Evolutionary conservation across 2,329 filamentous ascomycete species (phyloP), one percentile per base, ranked within the genome.

Genomic region (Arthroderma uncinatum): DNA sequence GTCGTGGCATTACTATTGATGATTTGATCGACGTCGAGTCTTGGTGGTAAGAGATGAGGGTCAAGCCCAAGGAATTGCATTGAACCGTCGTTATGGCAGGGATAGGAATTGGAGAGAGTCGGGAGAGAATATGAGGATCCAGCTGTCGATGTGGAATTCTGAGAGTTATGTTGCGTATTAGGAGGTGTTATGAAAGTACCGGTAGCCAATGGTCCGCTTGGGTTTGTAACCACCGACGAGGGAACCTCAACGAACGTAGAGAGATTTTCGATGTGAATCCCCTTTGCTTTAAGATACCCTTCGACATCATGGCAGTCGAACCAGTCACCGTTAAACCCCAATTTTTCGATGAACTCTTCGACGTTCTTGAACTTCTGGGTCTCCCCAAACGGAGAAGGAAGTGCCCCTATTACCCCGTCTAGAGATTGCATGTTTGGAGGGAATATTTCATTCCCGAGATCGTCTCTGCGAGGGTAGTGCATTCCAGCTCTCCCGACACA

Each of bases 281-380:
- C 70, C 37, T 65, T 66, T 14, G 61, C 76, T 40, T 78, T 78
- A 2, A 94, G 73, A 66, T 90, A 93, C 10, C 80, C 77, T 68
- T 93, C 86, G 0, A 90, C 83, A 67, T 93, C 89, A 59, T 87
- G 79, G 0, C 83, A 74, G 65, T 93, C 87, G 63, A 86, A 87
- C 76, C 88, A 93, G 54, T 87, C 81, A 3, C 87, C 87, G 59
- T 86, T 80, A 60, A 84, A 86, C 0, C 82, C 85, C 0, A 79
- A 77, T 6, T 84, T 58, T 4, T 65, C 66, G 16, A 70, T 61
- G n/a, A 65, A 59, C 36, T 70, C 64, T 12, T 68, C 61, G n/a
- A 63, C 58, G 7, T 57, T 63, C 52, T 62, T 63, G 9, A 36
- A 25, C 30, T 39, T 59, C 40, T 47, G 54, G 19, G 2, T 54